Conservation (phyloP, 2,329 filamentous ascomycete genomes). For the Xylaria sp. region DNA sequence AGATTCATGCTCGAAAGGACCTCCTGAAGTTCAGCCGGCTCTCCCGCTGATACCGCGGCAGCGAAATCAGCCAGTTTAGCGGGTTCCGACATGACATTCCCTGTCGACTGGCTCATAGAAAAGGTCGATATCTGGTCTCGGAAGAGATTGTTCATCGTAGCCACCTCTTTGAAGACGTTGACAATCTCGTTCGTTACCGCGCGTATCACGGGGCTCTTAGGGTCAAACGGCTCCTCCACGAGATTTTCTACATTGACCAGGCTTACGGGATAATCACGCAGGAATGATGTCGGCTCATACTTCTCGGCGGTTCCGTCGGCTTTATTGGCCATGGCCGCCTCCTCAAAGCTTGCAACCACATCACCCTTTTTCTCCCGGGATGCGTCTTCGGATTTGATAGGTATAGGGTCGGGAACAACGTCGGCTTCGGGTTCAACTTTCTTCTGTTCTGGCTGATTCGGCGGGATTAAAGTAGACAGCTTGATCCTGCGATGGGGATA, state of each 20-base stretch:
- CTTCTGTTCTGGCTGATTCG: constrained; percentile 48
- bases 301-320: constrained; percentile 46
- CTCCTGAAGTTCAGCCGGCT: constrained; percentile 86
- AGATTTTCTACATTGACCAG: constrained; percentile 95
- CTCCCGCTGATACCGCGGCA: constrained; percentile 90
- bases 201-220: constrained; percentile 81
- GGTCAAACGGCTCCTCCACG: constrained; percentile 79
- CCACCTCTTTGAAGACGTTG: constrained; percentile 97
- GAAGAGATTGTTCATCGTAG: constrained; percentile 88
- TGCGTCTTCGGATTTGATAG: constrained; percentile 48
- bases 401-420: constrained; percentile 53
- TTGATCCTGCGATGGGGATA: constrained; percentile 95
- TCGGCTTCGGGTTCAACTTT: constrained; percentile 48
- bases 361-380: constrained; percentile 74
- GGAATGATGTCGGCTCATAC: constrained; percentile 85
- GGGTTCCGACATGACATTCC: constrained; percentile 91
- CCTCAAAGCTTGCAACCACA: constrained; percentile 95
- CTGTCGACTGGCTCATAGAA: constrained; percentile 88
- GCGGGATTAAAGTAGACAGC: constrained; percentile 76
- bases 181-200: constrained; percentile 97
- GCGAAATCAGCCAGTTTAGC: constrained; percentile 96
- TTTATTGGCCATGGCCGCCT: constrained; percentile 61
- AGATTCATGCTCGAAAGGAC: constrained; percentile 85
- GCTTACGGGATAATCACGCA: constrained; percentile 87
- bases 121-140: constrained; percentile 97